phyloP scores from a whole-genome alignment of 768 basidiomycete species.

The Phlegmacium glaucopus region DNA sequence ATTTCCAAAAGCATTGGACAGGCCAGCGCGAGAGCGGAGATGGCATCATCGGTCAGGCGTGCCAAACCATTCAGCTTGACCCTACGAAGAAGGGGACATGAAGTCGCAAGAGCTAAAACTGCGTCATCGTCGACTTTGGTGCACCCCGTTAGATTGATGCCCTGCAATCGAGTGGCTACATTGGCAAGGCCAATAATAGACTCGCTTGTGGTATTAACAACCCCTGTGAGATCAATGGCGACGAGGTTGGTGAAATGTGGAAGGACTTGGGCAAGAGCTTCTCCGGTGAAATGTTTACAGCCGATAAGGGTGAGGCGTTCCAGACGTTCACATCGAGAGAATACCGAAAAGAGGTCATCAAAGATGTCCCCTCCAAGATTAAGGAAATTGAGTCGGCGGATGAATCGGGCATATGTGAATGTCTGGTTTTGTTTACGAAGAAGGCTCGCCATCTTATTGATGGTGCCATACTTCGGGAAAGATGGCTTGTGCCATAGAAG shows the following conservation, averaged over 20 bases:
- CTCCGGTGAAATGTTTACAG: constrained; percentile 65
- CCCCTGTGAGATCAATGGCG: constrained; percentile 81
- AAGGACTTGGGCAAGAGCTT: constrained; percentile 61
- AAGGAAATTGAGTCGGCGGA: constrained; percentile 89
- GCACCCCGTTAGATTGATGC: constrained; percentile 88
- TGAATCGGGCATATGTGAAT: constrained; percentile 84
- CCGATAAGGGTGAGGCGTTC: constrained; percentile 88
- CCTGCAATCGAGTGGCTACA: constrained; percentile 76
- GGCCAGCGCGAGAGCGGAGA: constrained; percentile 70
- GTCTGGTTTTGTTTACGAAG: constrained; percentile 63
- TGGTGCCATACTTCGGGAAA: constrained; percentile 63
- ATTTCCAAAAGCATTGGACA: constrained; percentile 92
- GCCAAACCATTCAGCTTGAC: constrained; percentile 85
- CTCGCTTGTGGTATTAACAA: constrained; percentile 63
- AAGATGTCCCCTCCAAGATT: constrained; percentile 64
- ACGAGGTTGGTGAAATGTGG: constrained; percentile 73
- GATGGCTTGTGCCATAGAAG: constrained; percentile 91
- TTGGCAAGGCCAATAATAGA: constrained; percentile 70
- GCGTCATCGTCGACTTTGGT: constrained; percentile 75
- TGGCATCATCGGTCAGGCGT: constrained; percentile 69
- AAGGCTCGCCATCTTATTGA: constrained; percentile 76
- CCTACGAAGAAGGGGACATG: constrained; percentile 77
- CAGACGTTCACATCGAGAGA: constrained; percentile 72
- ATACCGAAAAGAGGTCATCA: constrained; percentile 69
- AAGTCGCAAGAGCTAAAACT: constrained; percentile 68